phyloP scores from a whole-genome alignment of 2,329 filamentous ascomycete genomes.

The Stagonosporopsis tanaceti region DNA sequence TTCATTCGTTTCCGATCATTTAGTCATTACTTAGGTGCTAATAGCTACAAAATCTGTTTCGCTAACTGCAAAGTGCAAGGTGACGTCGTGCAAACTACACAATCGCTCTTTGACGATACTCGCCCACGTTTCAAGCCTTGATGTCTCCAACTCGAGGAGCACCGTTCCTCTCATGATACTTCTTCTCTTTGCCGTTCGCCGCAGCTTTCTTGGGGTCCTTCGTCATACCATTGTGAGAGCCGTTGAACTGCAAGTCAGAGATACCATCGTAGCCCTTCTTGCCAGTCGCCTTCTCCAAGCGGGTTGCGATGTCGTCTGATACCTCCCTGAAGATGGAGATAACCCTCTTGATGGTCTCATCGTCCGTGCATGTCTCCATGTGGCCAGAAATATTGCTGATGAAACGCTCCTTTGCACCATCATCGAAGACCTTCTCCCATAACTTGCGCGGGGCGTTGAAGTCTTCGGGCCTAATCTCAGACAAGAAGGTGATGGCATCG shows the following conservation, averaged over 20 bases:
- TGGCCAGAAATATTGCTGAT: conserved; percentile 68
- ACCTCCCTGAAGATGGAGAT: conserved; percentile 72
- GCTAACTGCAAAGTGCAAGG: neutral
- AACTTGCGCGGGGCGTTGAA: conserved; percentile 65
- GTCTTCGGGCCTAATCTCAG: conserved; percentile 62
- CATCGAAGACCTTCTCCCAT: conserved; percentile 70
- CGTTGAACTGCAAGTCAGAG: conserved; percentile 63
- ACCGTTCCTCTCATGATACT: conserved; percentile 55
- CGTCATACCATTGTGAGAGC: conserved; percentile 68
- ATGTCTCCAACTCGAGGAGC: conserved; percentile 57
- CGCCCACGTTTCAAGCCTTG: neutral
- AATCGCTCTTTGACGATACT: neutral
- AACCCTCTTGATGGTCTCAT: conserved; percentile 70
- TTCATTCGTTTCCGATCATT: neutral
- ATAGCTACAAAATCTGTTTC: neutral
- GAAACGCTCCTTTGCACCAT: conserved; percentile 65
- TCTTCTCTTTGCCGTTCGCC: conserved; percentile 60
- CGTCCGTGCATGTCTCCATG: conserved; percentile 65
- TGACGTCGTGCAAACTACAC: neutral
- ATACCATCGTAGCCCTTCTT: conserved; percentile 68
- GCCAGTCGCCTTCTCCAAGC: conserved; percentile 69
- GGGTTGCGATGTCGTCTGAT: conserved; percentile 63
- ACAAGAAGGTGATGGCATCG: conserved; percentile 60
- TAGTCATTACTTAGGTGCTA: neutral
- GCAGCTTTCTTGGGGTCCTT: conserved; percentile 55